Evolutionary conservation across 441 rosid genomes (phyloP).

Genomic region (Macaranga tanarius): DNA sequence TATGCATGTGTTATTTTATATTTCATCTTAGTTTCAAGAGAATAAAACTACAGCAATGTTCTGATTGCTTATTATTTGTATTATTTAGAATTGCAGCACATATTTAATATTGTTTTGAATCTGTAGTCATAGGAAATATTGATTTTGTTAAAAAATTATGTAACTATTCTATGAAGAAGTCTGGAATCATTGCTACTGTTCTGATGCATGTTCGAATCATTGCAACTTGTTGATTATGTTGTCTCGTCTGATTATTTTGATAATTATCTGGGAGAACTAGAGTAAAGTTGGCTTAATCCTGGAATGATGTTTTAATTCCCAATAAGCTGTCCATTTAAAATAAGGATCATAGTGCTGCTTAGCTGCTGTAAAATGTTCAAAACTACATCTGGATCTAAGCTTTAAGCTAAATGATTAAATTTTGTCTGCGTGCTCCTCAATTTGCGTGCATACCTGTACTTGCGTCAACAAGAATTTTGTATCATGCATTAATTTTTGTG

Average conservation of each 20-base stretch:
- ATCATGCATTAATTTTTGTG: constrained; percentile 15
- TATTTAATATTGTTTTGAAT: not conserved
- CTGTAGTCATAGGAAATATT: not conserved
- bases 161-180: not conserved
- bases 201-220: not conserved
- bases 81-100: not conserved
- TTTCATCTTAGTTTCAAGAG: not conserved
- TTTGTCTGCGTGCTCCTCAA: too few relatives aligned
- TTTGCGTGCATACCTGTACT: not conserved
- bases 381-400: not conserved
- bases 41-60: not conserved
- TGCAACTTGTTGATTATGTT: not conserved
- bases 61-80: not conserved
- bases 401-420: too few relatives aligned
- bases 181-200: not conserved
- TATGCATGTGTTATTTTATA: not conserved
- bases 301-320: not conserved
- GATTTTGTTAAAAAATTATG: not conserved
- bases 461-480: not conserved
- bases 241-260: not conserved
- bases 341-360: not conserved
- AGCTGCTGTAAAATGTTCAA: not conserved
- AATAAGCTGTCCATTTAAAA: constrained; percentile 1
- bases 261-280: not conserved
- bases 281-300: not conserved